Conservation (phyloP, 73 alveolate species). For the Paramecium primaurelia region DNA sequence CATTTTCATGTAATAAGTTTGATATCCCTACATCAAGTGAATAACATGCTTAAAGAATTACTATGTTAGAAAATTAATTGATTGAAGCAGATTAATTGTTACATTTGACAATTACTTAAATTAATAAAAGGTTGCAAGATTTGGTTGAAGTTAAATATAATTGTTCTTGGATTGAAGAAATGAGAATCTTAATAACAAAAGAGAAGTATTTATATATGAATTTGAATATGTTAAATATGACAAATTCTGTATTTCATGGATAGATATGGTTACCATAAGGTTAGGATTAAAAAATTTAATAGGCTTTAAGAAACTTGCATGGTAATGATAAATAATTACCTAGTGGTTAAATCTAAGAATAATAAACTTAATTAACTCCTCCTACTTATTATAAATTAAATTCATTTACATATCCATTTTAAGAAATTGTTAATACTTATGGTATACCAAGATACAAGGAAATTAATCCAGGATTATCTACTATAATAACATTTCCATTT, state of each 20-base stretch:
- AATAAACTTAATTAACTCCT: conserved; percentile 25
- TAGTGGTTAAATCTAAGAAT: conserved; percentile 16
- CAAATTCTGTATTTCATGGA: conserved; percentile 49
- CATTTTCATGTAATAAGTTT: conserved; percentile 75
- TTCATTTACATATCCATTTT: conserved; percentile 85
- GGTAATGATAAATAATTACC: conserved; percentile 33
- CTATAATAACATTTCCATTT: conserved; percentile 92
- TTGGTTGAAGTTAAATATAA: conserved; percentile 21
- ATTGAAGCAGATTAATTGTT: conserved; percentile 57
- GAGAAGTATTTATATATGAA: conserved; percentile 28
- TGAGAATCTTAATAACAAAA: conserved; percentile 11
- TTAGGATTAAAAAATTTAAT: conserved; percentile 16
- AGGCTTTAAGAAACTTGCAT: conserved; percentile 52
- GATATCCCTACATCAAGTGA: conserved; percentile 64
- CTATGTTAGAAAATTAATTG: conserved; percentile 49
- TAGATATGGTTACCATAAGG: conserved; percentile 69
- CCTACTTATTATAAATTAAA: conserved; percentile 87
- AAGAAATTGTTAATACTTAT: conserved; percentile 90
- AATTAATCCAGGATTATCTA: conserved; percentile 90
- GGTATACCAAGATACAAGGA: conserved; percentile 95
- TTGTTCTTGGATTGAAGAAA: conserved; percentile 30
- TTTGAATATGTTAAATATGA: conserved; percentile 21
- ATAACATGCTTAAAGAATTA: conserved; percentile 4
- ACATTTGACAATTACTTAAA: conserved; percentile 61
- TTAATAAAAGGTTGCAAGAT: conserved; percentile 49